These are phyloP conservation scores for Tolypocladium nubicola DNA, from an alignment of 2,329 filamentous ascomycete species.

Conservation along the genomic window DNA sequence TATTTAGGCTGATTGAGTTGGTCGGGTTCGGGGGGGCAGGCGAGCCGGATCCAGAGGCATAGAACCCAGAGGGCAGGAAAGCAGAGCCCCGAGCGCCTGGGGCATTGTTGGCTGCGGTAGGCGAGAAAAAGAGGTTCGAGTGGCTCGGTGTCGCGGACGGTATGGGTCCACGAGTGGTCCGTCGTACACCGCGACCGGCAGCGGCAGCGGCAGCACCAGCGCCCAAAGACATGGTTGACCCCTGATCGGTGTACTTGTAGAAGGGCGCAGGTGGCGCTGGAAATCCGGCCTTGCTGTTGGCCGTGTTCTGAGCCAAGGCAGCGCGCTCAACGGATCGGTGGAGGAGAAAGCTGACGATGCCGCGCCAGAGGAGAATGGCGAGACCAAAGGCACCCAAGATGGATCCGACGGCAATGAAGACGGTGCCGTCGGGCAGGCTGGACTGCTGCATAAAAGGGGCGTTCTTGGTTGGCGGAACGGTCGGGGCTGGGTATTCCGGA, in stretches of 20 bases:
- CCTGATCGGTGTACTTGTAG: constrained; percentile 54
- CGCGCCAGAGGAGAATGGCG: constrained; percentile 80
- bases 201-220: constrained; percentile 19
- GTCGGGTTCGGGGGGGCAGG: constrained; percentile 33
- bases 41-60: constrained; percentile 56
- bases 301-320: constrained; percentile 60
- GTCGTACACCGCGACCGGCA: constrained; percentile 38
- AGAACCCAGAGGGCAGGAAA: constrained; percentile 89
- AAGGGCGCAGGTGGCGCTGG: constrained; percentile 46
- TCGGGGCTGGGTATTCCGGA: constrained; percentile 56
- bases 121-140: constrained; percentile 85
- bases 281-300: constrained; percentile 60
- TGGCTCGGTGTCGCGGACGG: constrained; percentile 48
- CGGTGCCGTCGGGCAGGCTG: constrained; percentile 76
- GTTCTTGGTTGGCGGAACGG: constrained; percentile 70
- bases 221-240: constrained; percentile 40
- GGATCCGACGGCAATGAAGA: constrained; percentile 91
- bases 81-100: constrained; percentile 57
- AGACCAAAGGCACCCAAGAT: constrained; percentile 74
- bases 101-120: constrained; percentile 62
- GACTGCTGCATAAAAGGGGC: constrained; percentile 92
- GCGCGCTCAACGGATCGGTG: constrained; percentile 85
- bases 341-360: constrained; percentile 77
- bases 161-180: constrained; percentile 39
- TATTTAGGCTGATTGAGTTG: constrained; percentile 50